Percentiles rank a stretch among this genome's conserved stretches.
Evolutionary conservation across 2,329 filamentous ascomycete genomes (phyloP).

Genomic region (Epichloe scottii): DNA sequence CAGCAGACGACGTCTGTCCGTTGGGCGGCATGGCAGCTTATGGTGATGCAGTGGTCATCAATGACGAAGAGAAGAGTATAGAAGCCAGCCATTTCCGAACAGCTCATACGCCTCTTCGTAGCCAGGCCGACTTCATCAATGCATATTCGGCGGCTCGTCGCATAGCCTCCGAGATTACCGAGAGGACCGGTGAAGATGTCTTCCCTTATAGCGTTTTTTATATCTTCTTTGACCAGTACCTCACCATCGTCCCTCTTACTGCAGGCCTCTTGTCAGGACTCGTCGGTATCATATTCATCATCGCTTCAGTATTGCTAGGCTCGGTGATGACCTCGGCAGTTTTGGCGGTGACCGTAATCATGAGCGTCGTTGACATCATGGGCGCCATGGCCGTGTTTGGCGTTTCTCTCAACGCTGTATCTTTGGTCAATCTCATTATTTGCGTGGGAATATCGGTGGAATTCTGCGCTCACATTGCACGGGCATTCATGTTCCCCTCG

Average conservation of each 20-base stretch:
- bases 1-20: slow-evolving; percentile 74
- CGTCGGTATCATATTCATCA: slow-evolving; percentile 70
- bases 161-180: slow-evolving; percentile 65
- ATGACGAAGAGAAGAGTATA: slow-evolving; percentile 53
- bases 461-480: slow-evolving; percentile 92
- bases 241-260: slow-evolving; percentile 69
- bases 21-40: slow-evolving; percentile 84
- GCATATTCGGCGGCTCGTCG: slow-evolving; percentile 83
- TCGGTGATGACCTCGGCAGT: slow-evolving; percentile 70
- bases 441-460: slow-evolving; percentile 94
- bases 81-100: slow-evolving; percentile 86
- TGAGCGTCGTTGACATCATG: slow-evolving; percentile 90
- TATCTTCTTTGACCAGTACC: slow-evolving; percentile 98
- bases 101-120: slow-evolving; percentile 73
- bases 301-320: slow-evolving; percentile 71
- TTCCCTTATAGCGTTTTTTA: slow-evolving; percentile 98
- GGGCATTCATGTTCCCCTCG: slow-evolving; percentile 90
- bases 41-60: slow-evolving; percentile 68
- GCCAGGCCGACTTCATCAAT: slow-evolving; percentile 83
- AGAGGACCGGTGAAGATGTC: slow-evolving; percentile 62
- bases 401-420: slow-evolving; percentile 89
- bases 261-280: slow-evolving; percentile 70
- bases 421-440: slow-evolving; percentile 90
- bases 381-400: slow-evolving; percentile 83
- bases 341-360: slow-evolving; percentile 75